These are phyloP conservation scores for Pleodorina starrii DNA, from an alignment of 139 green algal species.

Conservation along the genomic window DNA sequence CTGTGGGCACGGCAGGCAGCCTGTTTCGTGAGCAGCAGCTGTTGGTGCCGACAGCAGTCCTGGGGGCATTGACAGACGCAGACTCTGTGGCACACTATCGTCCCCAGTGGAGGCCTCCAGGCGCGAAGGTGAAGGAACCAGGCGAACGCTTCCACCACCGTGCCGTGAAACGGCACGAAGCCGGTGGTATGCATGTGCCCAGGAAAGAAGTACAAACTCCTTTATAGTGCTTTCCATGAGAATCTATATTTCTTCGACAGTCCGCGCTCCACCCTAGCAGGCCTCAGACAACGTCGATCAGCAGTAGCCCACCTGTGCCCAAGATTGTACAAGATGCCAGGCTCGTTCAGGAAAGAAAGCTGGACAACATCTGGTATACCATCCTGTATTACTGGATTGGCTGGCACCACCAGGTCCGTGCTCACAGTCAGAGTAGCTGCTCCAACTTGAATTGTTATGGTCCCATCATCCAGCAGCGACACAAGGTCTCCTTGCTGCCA, in stretches of 20 bases:
- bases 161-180: no score
- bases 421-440: background rate
- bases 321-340: conserved; percentile 88
- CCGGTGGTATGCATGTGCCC: no score
- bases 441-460: background rate
- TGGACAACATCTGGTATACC: conserved; percentile 85
- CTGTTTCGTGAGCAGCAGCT: no score
- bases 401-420: conserved; percentile 4
- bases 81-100: no score
- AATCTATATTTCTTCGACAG: no score
- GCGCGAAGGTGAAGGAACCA: no score
- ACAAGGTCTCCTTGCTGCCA: conserved; percentile 56
- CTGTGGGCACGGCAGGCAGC: conserved; percentile 18
- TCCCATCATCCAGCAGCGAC: background rate
- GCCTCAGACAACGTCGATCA: background rate
- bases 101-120: no score
- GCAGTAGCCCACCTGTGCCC: conserved; percentile 48
- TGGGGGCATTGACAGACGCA: no score
- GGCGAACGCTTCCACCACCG: no score
- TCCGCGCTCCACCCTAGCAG: no score
- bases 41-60: background rate
- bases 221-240: no score
- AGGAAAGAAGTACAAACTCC: no score
- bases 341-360: conserved; percentile 92
- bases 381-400: conserved; percentile 54